Evolutionary conservation across 1,284 basidiomycete genomes (phyloP), one percentile per base, ranked within the genome.

Genomic region (Papiliotrema laurentii): DNA sequence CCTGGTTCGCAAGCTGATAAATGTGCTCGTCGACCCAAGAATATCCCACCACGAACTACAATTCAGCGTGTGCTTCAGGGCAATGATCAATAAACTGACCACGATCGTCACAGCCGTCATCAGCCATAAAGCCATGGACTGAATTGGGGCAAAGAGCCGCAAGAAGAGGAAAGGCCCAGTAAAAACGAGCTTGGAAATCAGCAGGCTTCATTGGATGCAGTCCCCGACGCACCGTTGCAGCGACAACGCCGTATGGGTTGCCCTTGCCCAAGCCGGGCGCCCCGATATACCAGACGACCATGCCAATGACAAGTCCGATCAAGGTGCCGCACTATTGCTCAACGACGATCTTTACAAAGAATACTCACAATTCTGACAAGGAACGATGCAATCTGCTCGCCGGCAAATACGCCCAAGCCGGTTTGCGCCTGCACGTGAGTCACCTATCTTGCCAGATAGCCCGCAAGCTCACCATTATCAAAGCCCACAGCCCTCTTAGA

Each of bases 21-120:
- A 80, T 56, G 59, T 83, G 79, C 2, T 76, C 77, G 54, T 84
- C 81, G 24, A 82, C 73, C 81, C 82, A 84, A 0, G 79, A 80
- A 63, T 83, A 84, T 1, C 83, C 82, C 10, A 66, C 53, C n/a
- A 61, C 52, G 43, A 61, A 54, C 52, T 54, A 31, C 19, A 7
- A 14, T 14, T 46, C 24, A 26, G 24, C 13, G 10, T n/a, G 2
- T 11, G 21, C 13, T 14, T 25, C 21, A 25, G 26, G 16, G 10
- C 30, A 34, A 43, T 56, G 10, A 22, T 16, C 13, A 14, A 16
- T 26, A 2, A 0, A 53, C 61, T 47, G 31, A 64, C 66, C 33
- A 58, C 50, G 10, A 64, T 50, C 0, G 74, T 75, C 1, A 75
- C 68, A 0, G 59, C 63, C 0, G 61, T 58, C 71, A 76, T 73